Base-by-base conservation (phyloP, 192 early-diverging fungal genomes). In the Mortierella alpina region DNA sequence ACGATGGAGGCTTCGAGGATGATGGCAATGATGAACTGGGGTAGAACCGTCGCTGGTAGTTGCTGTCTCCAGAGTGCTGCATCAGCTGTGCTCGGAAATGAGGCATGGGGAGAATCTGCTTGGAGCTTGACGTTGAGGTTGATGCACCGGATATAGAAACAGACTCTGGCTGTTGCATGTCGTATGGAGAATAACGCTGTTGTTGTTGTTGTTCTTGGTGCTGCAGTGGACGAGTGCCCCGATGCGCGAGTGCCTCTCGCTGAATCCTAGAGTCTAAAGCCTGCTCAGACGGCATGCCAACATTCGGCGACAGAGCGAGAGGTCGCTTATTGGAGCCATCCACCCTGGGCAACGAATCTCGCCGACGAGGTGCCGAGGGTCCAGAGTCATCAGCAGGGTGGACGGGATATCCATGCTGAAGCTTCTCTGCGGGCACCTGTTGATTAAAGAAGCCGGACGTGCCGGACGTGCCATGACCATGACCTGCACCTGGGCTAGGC, bases 81-180 rank as follows among this genome's bases (percentile, higher is more conserved):
- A 66, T 40, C 12, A 58, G 12, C 23, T 77, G 74, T 10, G 42
- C n/a, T 23, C 75, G 75, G 49, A 78, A 78, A 23, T 70, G 75
- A 59, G 75, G 75, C 75, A 78, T 78, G 12, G 68, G 68, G 13
- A 70, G 75, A 47, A 55, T 66, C 9, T 54, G 64, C 14, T 14
- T 7, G 31, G 31, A 31, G 31, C 31, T 46, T 48, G 57, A 14
- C 12, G 44, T 15, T 47, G 13, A 8, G 46, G 66, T 0, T 20
- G 55, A 10, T 58, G 53, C 7, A 12, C 40, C 2, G n/a, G 57
- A 31, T 41, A 39, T 48, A 1, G 58, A 59, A 45, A 41, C 18
- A 4, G 18, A 57, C 10, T 2, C 17, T 14, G 45, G 31, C 39
- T 59, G 58, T 10, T n/a, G 47, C 6, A 48, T 17, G 39, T 5